phyloP scores from a whole-genome alignment of 495 filamentous ascomycete genomes.

The Penicillium desertorum region DNA sequence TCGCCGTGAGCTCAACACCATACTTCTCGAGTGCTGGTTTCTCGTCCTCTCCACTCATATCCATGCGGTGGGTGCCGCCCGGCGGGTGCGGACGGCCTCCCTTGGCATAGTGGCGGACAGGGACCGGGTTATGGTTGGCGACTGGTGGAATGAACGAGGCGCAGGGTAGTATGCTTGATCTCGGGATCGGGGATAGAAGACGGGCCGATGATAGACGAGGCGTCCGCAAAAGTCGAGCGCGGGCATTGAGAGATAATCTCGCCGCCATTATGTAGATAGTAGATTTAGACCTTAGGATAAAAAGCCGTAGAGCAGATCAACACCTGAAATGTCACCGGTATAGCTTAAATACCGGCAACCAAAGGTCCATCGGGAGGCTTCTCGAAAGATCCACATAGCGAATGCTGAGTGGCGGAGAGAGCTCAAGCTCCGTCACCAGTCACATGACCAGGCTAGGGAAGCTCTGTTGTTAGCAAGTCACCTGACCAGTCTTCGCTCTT shows the following conservation, averaged over 20 bases:
- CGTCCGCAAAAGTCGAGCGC: slow-evolving; percentile 33
- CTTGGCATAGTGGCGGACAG: slow-evolving; percentile 64
- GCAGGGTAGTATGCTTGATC: slow-evolving; percentile 24
- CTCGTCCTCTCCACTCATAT: slow-evolving; percentile 74
- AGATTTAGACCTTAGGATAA: not conserved
- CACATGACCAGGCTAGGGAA: slow-evolving; percentile 31
- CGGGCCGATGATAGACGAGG: slow-evolving; percentile 24
- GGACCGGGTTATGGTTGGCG: slow-evolving; percentile 13
- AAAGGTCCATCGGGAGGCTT: slow-evolving; percentile 37
- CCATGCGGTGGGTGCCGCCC: slow-evolving; percentile 90
- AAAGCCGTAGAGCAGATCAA: not conserved
- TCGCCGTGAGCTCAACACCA: slow-evolving; percentile 85
- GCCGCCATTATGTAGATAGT: slow-evolving; percentile 35
- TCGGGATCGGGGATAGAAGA: slow-evolving; percentile 23
- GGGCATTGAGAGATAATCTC: slow-evolving; percentile 35
- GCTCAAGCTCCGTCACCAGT: slow-evolving; percentile 37
- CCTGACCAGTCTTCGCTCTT: slow-evolving; percentile 22
- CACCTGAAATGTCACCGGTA: not conserved
- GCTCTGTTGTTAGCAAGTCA: slow-evolving; percentile 37
- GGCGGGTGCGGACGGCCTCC: slow-evolving; percentile 83
- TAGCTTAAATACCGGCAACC: slow-evolving; percentile 24
- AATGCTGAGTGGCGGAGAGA: slow-evolving; percentile 35
- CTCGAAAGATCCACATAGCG: slow-evolving; percentile 45
- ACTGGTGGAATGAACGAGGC: slow-evolving; percentile 18
- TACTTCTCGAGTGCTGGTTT: slow-evolving; percentile 87